Base-by-base conservation (phyloP, 164 flowering plant genomes). In the Aristolochia californica region DNA sequence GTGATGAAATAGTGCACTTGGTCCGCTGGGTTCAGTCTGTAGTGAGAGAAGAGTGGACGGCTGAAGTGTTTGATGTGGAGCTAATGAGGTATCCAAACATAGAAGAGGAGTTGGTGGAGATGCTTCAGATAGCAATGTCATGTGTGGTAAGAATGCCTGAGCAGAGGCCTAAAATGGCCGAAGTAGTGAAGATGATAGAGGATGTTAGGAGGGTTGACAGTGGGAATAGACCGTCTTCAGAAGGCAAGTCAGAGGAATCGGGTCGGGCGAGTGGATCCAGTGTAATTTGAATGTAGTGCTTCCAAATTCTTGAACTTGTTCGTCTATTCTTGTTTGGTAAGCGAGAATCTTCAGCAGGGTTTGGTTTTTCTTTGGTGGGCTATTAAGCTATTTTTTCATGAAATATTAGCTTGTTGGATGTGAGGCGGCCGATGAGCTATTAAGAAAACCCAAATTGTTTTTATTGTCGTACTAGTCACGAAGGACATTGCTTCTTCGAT, bases 31-130 rank as follows among this genome's bases (percentile, higher is more conserved):
- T 88, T 38, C 73, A 84, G n/a, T 88, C 91, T 44, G 96, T 84
- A 8, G 98, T 88, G 15, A 76, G 93, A 27, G 96, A 86, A 68
- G 98, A 91, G 58, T 91, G 98, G 98, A 91, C 96, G 1, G 95
- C 84, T 0, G 95, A 88, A 69, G 98, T 88, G 55, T 91, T 91
- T 66, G 98, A 91, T 60, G 66, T 83, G 5, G 85, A 78, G 75
- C 86, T 91, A 48, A 51, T 88, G 72, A 83, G 77, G 73, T 83
- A 72, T 65, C 83, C 95, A 0, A 78, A 79, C 48, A 78, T 88
- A 45, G 96, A 88, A 69, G 95, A 86, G 62, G 91, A 88, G 70
- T 80, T 87, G 89, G 88, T 88, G 22, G 83, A 82, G 60, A 79
- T 88, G 90, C 62, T 91, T 63, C 96, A 87, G 68, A 72, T 91